These are phyloP conservation scores for Mrakia frigida DNA, from an alignment of 768 basidiomycete genomes.

Conservation along the genomic window DNA sequence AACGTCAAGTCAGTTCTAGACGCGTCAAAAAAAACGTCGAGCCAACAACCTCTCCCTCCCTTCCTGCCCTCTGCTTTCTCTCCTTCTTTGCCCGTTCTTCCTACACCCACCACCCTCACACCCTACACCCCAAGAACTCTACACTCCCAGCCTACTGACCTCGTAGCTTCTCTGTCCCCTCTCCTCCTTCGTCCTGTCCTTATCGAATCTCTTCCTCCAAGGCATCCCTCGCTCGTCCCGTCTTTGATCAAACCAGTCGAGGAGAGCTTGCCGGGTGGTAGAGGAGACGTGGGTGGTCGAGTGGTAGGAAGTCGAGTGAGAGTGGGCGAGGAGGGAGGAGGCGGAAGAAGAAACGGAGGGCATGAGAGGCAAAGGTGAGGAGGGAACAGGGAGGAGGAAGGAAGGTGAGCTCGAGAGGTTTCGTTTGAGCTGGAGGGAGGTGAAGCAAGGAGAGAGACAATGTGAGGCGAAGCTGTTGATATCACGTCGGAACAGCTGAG, in stretches of 20 bases:
- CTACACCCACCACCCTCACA: not conserved
- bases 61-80: not conserved
- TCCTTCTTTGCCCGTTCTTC: not conserved
- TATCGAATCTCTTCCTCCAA: constrained; percentile 14
- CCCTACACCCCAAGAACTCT: not conserved
- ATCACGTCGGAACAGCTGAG: too few species aligned
- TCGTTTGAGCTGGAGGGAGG: too few species aligned
- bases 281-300: not conserved
- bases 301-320: constrained; percentile 12
- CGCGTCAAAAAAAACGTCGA: not conserved
- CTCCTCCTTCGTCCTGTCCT: not conserved
- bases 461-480: too few species aligned
- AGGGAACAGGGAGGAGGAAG: not conserved
- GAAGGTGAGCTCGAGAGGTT: too few species aligned
- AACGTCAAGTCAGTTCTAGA: not conserved
- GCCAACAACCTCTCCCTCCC: not conserved
- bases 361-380: not conserved
- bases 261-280: not conserved
- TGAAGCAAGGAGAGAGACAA: too few species aligned
- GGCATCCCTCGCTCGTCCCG: constrained; percentile 17
- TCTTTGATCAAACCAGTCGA: constrained; percentile 20
- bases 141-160: not conserved
- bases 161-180: constrained; percentile 28
- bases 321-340: constrained; percentile 3
- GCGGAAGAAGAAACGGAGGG: not conserved